These are phyloP conservation scores for Piloderma croceum DNA, from an alignment of 768 basidiomycete species.

Conservation along the genomic window DNA sequence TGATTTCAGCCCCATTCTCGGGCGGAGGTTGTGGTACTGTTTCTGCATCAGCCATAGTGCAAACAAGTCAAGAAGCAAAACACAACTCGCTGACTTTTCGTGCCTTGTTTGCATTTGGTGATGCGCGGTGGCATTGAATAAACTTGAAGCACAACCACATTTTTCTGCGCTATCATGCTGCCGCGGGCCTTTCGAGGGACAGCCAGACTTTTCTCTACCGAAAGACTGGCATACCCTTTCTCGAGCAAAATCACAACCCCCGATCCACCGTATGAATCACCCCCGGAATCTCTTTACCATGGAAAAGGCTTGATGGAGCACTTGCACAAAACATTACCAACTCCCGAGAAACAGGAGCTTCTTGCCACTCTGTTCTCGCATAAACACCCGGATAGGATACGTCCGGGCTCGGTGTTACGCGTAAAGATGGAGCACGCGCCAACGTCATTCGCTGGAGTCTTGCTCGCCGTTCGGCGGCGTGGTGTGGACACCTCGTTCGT, in stretches of 20 bases:
- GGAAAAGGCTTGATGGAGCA: conserved; percentile 81
- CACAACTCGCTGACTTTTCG: too few relatives aligned
- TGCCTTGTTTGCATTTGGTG: too few relatives aligned
- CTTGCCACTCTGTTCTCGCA: conserved; percentile 68
- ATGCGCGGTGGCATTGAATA: too few relatives aligned
- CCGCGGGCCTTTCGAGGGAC: too few relatives aligned
- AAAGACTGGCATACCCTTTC: conserved; percentile 65
- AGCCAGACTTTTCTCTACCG: too few relatives aligned
- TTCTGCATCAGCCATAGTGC: conserved; percentile 49
- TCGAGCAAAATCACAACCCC: conserved; percentile 60
- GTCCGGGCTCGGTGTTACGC: conserved; percentile 82
- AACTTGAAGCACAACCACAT: too few relatives aligned
- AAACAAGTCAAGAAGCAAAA: conserved; percentile 24
- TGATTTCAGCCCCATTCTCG: conserved; percentile 28
- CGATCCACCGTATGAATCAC: conserved; percentile 36
- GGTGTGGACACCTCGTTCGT: conserved; percentile 86
- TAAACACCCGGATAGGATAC: conserved; percentile 59
- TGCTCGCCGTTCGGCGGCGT: conserved; percentile 75
- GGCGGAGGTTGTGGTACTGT: conserved; percentile 35
- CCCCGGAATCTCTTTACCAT: conserved; percentile 42
- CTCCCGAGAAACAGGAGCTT: conserved; percentile 64
- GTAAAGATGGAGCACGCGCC: conserved; percentile 75
- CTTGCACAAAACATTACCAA: conserved; percentile 57
- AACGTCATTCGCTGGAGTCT: conserved; percentile 81
- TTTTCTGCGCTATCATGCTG: too few relatives aligned